Evolutionary conservation across 2,329 filamentous ascomycete genomes (phyloP).

Genomic region (Talaromyces islandicus): DNA sequence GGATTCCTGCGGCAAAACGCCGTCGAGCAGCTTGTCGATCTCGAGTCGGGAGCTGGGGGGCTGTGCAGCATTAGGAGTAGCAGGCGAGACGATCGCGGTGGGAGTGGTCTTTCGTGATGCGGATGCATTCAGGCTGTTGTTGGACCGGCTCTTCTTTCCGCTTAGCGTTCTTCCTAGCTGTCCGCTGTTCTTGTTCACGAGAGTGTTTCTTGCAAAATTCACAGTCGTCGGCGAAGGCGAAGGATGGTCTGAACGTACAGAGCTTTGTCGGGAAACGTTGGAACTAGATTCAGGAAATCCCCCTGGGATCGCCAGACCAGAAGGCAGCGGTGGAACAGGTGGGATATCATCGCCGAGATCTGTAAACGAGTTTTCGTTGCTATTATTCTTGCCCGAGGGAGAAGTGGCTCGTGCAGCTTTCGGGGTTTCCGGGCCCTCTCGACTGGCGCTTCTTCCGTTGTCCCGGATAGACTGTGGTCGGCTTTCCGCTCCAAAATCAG

Average conservation of each 20-base stretch:
- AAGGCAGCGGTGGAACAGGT: conserved; percentile 42
- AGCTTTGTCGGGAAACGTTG: conserved; percentile 17
- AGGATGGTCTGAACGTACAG: conserved; percentile 23
- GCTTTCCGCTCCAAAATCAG: conserved; percentile 27
- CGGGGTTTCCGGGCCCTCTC: conserved; percentile 28
- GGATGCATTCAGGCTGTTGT: conserved; percentile 20
- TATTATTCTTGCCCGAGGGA: conserved; percentile 12
- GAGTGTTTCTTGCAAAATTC: conserved; percentile 9
- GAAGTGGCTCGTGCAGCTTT: conserved; percentile 17
- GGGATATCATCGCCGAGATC: conserved; percentile 31
- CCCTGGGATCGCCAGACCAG: conserved; percentile 34
- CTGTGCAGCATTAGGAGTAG: neutral
- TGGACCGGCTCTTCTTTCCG: conserved; percentile 30
- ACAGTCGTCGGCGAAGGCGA: conserved; percentile 24
- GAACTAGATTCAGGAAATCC: conserved; percentile 34
- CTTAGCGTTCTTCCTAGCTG: conserved; percentile 22
- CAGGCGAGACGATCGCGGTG: conserved; percentile 1
- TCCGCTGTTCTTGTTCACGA: conserved; percentile 18
- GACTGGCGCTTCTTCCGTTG: conserved; percentile 14
- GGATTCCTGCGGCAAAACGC: conserved; percentile 25
- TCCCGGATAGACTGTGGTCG: conserved; percentile 22
- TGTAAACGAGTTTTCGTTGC: conserved; percentile 10
- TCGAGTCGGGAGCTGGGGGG: conserved; percentile 19
- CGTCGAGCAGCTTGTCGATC: conserved; percentile 31
- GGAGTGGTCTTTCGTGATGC: conserved; percentile 1